Percentiles rank a stretch among this genome's conserved stretches.
phyloP scores from a whole-genome alignment of 768 basidiomycete genomes.

The Porphyrellus cyaneotinctus region DNA sequence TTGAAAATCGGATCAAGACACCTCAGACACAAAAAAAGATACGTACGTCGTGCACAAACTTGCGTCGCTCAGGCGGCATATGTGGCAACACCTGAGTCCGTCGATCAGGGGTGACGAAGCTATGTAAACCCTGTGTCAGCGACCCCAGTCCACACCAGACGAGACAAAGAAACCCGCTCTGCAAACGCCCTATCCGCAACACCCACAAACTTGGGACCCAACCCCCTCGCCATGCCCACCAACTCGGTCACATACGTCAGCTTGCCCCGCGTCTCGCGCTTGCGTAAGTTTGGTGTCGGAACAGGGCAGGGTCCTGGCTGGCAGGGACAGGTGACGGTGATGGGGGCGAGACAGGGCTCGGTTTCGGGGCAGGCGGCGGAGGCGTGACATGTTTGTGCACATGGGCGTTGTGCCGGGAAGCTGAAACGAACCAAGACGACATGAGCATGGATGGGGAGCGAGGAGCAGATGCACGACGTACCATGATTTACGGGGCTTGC shows the following conservation, averaged over 20 bases:
- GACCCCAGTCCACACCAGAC: background rate
- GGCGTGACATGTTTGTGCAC: constrained; percentile 78
- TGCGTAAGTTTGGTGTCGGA: constrained; percentile 44
- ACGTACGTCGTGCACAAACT: constrained; percentile 77
- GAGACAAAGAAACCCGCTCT: constrained; percentile 59
- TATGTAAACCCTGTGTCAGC: too few relatives aligned
- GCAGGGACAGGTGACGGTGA: constrained; percentile 76
- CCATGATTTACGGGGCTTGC: constrained; percentile 86
- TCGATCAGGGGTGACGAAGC: constrained; percentile 68
- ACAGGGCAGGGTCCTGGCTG: constrained; percentile 69
- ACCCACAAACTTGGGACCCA: constrained; percentile 55
- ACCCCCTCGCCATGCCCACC: constrained; percentile 48
- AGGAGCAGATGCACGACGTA: constrained; percentile 29
- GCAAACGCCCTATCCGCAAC: constrained; percentile 79
- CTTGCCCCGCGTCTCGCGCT: constrained; percentile 58
- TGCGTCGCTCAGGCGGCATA: constrained; percentile 75
- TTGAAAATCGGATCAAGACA: too few relatives aligned
- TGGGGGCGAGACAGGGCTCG: constrained; percentile 65
- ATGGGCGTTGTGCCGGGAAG: constrained; percentile 69
- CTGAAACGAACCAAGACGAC: too few relatives aligned
- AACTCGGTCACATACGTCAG: constrained; percentile 63
- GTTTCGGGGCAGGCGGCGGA: constrained; percentile 81
- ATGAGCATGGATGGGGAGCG: background rate
- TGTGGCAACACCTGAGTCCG: constrained; percentile 70
- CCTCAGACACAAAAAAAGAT: too few relatives aligned